phyloP scores from a whole-genome alignment of 139 green algal genomes.

The Micractinium sp. region DNA sequence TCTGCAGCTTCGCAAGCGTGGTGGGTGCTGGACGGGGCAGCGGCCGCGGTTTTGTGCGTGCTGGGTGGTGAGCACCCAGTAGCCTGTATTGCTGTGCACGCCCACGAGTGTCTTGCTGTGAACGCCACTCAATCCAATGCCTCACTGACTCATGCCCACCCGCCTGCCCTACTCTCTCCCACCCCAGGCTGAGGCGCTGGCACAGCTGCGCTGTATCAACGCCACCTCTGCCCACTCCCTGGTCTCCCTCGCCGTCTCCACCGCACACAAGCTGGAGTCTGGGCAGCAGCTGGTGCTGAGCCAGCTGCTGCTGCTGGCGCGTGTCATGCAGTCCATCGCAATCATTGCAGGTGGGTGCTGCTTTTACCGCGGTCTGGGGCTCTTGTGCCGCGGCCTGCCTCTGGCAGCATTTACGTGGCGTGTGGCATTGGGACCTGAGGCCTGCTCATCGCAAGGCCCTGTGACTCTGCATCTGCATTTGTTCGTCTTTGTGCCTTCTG shows the following conservation, averaged over 20 bases:
- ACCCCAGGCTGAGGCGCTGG: neutral
- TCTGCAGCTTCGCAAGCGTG: slow-evolving; percentile 1
- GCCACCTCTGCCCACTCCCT: neutral
- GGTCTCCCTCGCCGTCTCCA: neutral
- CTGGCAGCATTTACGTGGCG: neutral
- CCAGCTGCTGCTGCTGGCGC: neutral
- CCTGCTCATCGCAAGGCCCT: too few species aligned
- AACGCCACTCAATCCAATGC: neutral
- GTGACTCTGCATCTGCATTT: neutral
- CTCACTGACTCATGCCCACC: neutral
- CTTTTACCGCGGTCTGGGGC: neutral
- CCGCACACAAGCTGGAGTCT: neutral
- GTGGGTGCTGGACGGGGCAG: neutral
- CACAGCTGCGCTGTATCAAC: slow-evolving; percentile 7
- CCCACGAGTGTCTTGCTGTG: neutral
- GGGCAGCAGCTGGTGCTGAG: neutral
- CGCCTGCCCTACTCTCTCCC: too few species aligned
- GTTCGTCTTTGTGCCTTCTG: neutral
- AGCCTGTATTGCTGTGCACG: neutral
- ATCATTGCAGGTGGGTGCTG: neutral
- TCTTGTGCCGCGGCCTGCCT: neutral
- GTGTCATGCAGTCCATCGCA: neutral
- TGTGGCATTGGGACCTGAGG: neutral
- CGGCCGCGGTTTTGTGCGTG: neutral
- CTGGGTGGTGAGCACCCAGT: neutral